Base-by-base conservation (phyloP, 2,329 filamentous ascomycete genomes). In the Lecanicillium sp. region DNA sequence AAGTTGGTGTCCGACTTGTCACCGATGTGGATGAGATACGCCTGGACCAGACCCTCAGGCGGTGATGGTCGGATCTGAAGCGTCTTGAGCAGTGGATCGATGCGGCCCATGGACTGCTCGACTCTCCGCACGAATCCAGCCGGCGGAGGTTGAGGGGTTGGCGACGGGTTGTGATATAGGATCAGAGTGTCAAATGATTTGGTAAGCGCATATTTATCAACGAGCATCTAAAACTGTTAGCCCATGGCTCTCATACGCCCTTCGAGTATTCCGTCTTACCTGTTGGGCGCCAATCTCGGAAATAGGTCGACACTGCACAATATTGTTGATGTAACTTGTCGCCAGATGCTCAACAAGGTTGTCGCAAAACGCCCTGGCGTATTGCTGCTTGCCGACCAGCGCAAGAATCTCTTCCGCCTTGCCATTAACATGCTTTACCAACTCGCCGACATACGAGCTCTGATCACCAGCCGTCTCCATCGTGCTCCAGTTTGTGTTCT, bases 1-100 rank as follows among this genome's bases (percentile, higher is more conserved):
- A 98, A 98, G 68, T 98, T 98, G 59, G 81, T 79, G 63, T 97
- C 93, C 54, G 86, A 95, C 48, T 87, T 84, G 72, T 98, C 93
- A 56, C 82, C 90, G 55, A 98, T 93, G 68, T 97, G 93, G 65
- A 97, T 95, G 27, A 98, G 82, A 64, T 98, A 98, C 27, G 93
- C 93, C 69, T 97, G 91, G 0, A 98, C 90, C 3, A 98, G 79
- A 2, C 88, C 91, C 71, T 98, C 93, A 0, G 91, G 87, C 0
- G 93, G 93, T 4, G 86, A 87, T 2, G 90, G 83, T 23, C 88
- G 88, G 40, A 98, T 91, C 73, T 98, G 93, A 3, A 98, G 79
- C 2, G 93, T 97, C 68, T 98, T 98, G 58, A 98, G 84, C 19
- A 98, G 78, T 1, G 89, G 87, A 60, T 97, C 91, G 55, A 97